Percentiles rank a stretch among this genome's conserved stretches.
These are phyloP conservation scores for Kuraishia molischiana DNA, from an alignment of 805 yeast species.

Conservation along the genomic window DNA sequence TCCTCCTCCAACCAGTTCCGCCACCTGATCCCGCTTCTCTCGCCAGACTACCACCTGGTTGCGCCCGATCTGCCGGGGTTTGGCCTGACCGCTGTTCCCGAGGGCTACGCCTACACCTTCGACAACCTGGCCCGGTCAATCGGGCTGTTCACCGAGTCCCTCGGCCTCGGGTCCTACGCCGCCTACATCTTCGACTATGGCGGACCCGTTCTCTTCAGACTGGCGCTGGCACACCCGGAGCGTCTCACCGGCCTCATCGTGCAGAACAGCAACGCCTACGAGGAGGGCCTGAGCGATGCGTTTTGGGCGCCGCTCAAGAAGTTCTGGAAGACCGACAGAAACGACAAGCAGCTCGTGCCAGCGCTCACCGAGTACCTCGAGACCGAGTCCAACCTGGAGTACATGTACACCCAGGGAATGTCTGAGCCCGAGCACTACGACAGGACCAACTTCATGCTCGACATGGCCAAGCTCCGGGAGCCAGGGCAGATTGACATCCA, in stretches of 20 bases:
- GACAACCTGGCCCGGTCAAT: conserved; percentile 21
- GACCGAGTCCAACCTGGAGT: not conserved
- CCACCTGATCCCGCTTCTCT: conserved; percentile 25
- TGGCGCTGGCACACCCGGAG: conserved; percentile 23
- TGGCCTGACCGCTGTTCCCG: conserved; percentile 25
- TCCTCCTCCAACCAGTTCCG: conserved; percentile 30
- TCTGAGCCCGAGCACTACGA: not conserved
- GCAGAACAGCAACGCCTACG: conserved; percentile 36
- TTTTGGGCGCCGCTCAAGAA: conserved; percentile 27
- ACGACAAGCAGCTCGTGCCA: conserved; percentile 7
- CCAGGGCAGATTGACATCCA: conserved; percentile 20
- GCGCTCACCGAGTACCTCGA: conserved; percentile 10
- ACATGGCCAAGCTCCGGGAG: conserved; percentile 2
- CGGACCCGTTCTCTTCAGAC: conserved; percentile 29
- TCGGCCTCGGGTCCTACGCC: conserved; percentile 18
- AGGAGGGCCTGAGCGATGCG: conserved; percentile 25
- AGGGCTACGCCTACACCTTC: conserved; percentile 19
- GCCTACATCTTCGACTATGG: conserved; percentile 35
- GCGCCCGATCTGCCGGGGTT: conserved; percentile 38
- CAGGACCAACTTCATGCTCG: not conserved
- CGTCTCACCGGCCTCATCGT: conserved; percentile 21
- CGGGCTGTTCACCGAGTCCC: conserved; percentile 17
- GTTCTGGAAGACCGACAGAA: conserved; percentile 19
- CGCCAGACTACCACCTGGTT: conserved; percentile 24
- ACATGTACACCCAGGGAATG: not conserved